A percentile compares a stretch with the other conserved stretches of the same genome.
Conservation (phyloP, 331 rosid species). For the Malus hybrid region DNA sequence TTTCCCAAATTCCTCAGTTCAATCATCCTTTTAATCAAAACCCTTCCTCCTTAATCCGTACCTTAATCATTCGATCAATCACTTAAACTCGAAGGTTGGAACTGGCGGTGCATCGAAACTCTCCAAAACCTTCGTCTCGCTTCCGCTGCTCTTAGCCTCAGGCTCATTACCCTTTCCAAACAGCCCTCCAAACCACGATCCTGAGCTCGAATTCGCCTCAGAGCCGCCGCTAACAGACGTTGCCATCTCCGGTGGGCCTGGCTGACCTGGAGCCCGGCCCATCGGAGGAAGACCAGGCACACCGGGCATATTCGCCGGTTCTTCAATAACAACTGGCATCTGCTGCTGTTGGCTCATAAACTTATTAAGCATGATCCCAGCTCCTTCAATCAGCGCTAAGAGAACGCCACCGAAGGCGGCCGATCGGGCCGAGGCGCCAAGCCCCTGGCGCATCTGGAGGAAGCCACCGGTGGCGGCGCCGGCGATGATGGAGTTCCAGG, state of each 20-base stretch:
- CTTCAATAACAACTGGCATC: constrained; percentile 51
- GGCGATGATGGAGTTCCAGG: constrained; percentile 75
- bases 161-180: constrained; percentile 47
- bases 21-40: not conserved
- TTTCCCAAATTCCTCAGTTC: not conserved
- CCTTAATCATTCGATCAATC: not conserved
- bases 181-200: constrained; percentile 43
- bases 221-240: not conserved
- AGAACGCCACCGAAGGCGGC: constrained; percentile 69
- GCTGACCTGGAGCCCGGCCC: constrained; percentile 16
- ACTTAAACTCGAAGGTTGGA: constrained; percentile 74
- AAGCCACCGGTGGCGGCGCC: constrained; percentile 87
- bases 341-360: constrained; percentile 55
- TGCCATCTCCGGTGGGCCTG: constrained; percentile 11
- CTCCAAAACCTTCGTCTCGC: constrained; percentile 81
- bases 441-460: constrained; percentile 74
- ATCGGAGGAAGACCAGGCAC: constrained; percentile 26
- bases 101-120: constrained; percentile 92
- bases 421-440: constrained; percentile 45
- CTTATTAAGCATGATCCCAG: constrained; percentile 82
- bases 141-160: constrained; percentile 32
- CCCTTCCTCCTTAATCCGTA: not conserved
- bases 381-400: constrained; percentile 76
- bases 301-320: constrained; percentile 31
- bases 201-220: constrained; percentile 14